A percentile compares a stretch with the other conserved stretches of the same genome.
Conservation (phyloP, 2,329 filamentous ascomycete species). For the Hypoxylon sp. region DNA sequence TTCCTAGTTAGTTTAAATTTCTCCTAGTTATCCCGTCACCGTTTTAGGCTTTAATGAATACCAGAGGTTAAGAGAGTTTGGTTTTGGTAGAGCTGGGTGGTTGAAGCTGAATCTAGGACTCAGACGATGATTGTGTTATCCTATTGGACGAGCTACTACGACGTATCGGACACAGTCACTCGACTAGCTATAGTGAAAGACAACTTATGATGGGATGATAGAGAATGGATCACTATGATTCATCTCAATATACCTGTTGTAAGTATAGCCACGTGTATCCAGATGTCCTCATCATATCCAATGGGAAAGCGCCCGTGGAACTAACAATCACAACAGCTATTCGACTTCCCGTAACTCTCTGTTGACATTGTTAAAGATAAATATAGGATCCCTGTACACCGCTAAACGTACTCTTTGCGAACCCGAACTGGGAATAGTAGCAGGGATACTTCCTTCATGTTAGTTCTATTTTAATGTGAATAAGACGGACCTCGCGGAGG, state of each 20-base stretch:
- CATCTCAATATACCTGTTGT: neutral
- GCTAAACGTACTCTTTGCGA: neutral
- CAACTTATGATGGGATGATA: neutral
- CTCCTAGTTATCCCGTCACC: no score
- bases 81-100: no score
- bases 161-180: no score
- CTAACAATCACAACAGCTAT: neutral
- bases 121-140: no score
- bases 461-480: neutral
- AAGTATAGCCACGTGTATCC: neutral
- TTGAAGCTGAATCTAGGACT: no score
- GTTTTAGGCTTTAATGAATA: no score
- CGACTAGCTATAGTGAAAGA: no score
- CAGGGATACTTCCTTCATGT: neutral
- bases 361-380: neutral
- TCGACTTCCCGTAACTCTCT: neutral
- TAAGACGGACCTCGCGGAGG: neutral
- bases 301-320: no score
- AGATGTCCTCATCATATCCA: neutral
- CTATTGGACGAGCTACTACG: no score
- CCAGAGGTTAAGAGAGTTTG: no score
- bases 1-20: no score
- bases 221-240: neutral
- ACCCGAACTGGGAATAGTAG: no score
- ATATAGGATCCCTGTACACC: neutral